A percentile compares a stretch with the other conserved stretches of the same genome.
Evolutionary conservation across 2,329 filamentous ascomycete genomes (phyloP).

Genomic region (Grosmannia huntii): DNA sequence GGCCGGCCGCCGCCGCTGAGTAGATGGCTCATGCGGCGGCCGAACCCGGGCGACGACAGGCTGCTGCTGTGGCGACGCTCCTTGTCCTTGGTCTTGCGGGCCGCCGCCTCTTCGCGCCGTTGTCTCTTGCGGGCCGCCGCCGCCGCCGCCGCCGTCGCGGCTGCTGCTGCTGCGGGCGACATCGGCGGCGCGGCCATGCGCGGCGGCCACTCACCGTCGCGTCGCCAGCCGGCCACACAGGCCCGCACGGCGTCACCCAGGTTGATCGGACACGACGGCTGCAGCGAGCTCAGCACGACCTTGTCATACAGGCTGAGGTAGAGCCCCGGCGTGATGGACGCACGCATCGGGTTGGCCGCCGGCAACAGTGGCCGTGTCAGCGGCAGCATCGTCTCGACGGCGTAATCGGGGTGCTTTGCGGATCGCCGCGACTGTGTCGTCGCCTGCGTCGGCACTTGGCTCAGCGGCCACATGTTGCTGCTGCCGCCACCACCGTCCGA

Average conservation of each 20-base stretch:
- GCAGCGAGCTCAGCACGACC: constrained; percentile 65
- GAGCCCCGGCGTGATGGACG: constrained; percentile 57
- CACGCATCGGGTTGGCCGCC: constrained; percentile 60
- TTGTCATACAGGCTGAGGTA: constrained; percentile 85
- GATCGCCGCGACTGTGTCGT: background rate
- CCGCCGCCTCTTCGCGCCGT: constrained; percentile 1
- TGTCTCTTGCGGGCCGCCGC: background rate
- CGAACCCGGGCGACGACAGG: constrained; percentile 2
- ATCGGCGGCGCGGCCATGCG: constrained; percentile 14
- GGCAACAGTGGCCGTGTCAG: constrained; percentile 63
- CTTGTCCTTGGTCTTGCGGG: background rate
- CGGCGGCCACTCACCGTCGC: constrained; percentile 86
- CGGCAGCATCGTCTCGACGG: constrained; percentile 54
- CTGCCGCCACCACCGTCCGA: constrained; percentile 19
- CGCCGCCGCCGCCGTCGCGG: background rate
- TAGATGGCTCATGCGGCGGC: constrained; percentile 10
- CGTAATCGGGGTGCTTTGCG: constrained; percentile 20
- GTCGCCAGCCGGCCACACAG: constrained; percentile 83
- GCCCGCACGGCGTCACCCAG: constrained; percentile 66
- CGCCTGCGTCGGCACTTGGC: background rate
- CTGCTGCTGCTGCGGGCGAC: background rate
- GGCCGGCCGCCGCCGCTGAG: constrained; percentile 2
- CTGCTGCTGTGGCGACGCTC: constrained; percentile 3
- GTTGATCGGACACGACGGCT: constrained; percentile 81
- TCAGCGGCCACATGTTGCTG: background rate